Evolutionary conservation across 805 yeast genomes (phyloP).

Genomic region (Kodamaea lidongshanica): DNA sequence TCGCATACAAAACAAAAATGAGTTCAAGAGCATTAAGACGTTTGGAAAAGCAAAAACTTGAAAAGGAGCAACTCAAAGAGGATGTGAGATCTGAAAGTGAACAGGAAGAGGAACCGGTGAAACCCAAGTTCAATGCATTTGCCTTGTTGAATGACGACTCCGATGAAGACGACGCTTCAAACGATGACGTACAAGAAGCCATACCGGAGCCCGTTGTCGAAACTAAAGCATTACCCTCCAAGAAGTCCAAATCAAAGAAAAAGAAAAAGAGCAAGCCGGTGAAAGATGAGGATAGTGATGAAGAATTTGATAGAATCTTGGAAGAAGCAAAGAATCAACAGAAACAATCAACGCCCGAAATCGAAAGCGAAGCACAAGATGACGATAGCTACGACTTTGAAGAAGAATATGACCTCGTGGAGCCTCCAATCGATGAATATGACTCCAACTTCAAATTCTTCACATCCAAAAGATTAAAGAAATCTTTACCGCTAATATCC

Average conservation of each 20-base stretch:
- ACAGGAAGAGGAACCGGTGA: constrained; percentile 12
- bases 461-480: constrained; percentile 40
- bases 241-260: constrained; percentile 14
- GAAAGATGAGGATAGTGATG: constrained; percentile 43
- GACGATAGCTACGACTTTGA: constrained; percentile 15
- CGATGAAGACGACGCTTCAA: constrained; percentile 14
- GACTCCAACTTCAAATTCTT: constrained; percentile 42
- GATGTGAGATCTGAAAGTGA: constrained; percentile 11
- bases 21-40: constrained; percentile 23
- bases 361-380: constrained; percentile 5
- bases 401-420: constrained; percentile 20
- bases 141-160: constrained; percentile 32
- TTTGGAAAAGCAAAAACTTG: constrained; percentile 18
- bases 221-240: constrained; percentile 11
- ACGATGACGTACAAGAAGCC: constrained; percentile 10
- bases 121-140: constrained; percentile 37
- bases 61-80: constrained; percentile 9
- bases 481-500: constrained; percentile 36
- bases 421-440: constrained; percentile 28
- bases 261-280: constrained; percentile 17
- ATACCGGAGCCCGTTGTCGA: constrained; percentile 14
- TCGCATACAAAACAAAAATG: no score
- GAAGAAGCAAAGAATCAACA: constrained; percentile 26
- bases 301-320: constrained; percentile 52
- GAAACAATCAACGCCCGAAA: background rate